Evolutionary conservation across 1,284 basidiomycete species (phyloP), one percentile per base, ranked within the genome.

Genomic region (Boletellus deceptivus): DNA sequence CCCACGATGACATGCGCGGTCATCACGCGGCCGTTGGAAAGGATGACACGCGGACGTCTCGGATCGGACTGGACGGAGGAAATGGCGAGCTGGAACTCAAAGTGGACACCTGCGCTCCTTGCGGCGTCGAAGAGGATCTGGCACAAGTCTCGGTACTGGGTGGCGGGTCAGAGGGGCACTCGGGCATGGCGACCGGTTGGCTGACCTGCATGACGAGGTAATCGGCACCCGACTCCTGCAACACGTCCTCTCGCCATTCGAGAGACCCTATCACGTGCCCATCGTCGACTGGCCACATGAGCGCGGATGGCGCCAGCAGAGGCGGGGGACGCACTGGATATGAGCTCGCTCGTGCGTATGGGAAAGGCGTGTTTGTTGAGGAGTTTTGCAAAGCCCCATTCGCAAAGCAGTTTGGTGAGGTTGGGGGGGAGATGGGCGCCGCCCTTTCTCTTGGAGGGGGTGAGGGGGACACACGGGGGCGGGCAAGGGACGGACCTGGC

Each of bases 351-450:
- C 27, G 55, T 52, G 58, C 64, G 58, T 59, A 66, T 39, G 59
- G 66, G 20, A 53, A 67, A 46, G 55, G 65, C 66, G 61, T 64
- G 51, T 60, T 63, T 56, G 49, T 63, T 59, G 4, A 78, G 51
- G 24, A 77, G 69, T 17, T 75, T 70, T 18, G 60, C 69, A 24
- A 82, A 65, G 6, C 76, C 76, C 81, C 81, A 82, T 39, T 77
- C 70, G 5, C 68, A 54, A 6, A 82, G 68, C 22, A 82, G 75
- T 55, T 79, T 80, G 39, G 74, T 74, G 39, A 75, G 59, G 59
- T 82, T 82, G 0, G 80, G 79, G 22, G 78, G 74, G 9, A 80
- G 64, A 20, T 79, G 75, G n/a, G 76, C 68, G 4, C 76, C 77
- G 16, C 69, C 74, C 7, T 67, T 63, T 29, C 65, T 63, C 61